A percentile compares a stretch with the other conserved stretches of the same genome.
phyloP scores from a whole-genome alignment of 306 rosid species.

The Sicyos edulis region DNA sequence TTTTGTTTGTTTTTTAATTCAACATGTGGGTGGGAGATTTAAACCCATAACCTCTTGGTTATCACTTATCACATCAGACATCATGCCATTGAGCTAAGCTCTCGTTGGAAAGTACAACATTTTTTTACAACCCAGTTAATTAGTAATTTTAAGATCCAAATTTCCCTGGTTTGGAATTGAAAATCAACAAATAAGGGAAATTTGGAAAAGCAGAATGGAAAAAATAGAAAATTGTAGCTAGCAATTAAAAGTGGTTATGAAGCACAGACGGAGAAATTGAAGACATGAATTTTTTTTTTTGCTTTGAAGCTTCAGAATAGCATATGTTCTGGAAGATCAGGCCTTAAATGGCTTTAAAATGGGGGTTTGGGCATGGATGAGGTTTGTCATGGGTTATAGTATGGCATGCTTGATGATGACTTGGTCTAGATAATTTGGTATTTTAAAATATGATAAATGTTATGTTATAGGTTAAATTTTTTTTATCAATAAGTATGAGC shows the following conservation, averaged over 20 bases:
- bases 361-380: neutral
- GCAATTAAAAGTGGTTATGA: neutral
- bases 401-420: neutral
- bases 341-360: neutral
- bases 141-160: neutral
- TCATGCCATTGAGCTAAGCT: too few relatives aligned
- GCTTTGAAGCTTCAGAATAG: neutral
- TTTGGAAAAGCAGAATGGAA: neutral
- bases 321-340: neutral
- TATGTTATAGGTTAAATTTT: neutral
- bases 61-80: too few relatives aligned
- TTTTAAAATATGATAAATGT: neutral
- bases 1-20: neutral
- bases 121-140: neutral
- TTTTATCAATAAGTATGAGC: neutral
- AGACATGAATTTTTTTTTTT: neutral
- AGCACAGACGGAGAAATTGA: neutral
- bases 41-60: too few relatives aligned
- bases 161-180: neutral
- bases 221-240: neutral
- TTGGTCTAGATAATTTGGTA: neutral
- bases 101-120: too few relatives aligned
- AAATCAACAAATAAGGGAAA: conserved; percentile 1
- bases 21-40: too few relatives aligned
- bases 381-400: neutral